phyloP scores from a whole-genome alignment of 2,329 filamentous ascomycete genomes.

The Epichloe amarillans region DNA sequence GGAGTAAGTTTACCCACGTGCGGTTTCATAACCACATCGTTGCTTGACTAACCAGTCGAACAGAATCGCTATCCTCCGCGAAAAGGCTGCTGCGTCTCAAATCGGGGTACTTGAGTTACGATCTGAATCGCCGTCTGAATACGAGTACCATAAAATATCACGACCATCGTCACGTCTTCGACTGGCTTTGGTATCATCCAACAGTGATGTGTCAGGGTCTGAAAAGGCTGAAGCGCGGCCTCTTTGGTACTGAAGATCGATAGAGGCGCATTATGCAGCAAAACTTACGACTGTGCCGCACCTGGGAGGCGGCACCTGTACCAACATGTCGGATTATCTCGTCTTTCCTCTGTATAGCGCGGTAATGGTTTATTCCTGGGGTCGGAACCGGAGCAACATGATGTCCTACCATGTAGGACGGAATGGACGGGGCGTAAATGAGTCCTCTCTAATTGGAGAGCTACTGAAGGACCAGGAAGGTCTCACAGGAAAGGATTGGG shows the following conservation, averaged over 20 bases:
- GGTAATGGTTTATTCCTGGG: neutral
- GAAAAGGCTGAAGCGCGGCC: neutral
- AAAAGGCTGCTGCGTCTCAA: conserved; percentile 37
- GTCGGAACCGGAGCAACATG: neutral
- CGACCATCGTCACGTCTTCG: conserved; percentile 5
- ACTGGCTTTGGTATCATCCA: neutral
- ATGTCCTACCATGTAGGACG: neutral
- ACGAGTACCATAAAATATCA: conserved; percentile 6
- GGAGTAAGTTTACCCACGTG: conserved; percentile 32
- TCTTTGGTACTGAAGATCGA: neutral
- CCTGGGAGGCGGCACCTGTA: neutral
- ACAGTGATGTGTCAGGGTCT: neutral
- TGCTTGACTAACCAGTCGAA: neutral
- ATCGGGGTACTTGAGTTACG: conserved; percentile 28
- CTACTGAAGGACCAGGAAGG: neutral
- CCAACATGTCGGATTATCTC: neutral
- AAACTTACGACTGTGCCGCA: neutral
- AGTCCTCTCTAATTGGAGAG: neutral
- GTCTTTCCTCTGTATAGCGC: neutral
- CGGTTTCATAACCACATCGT: neutral
- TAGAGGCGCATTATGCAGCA: neutral
- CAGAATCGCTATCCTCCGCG: conserved; percentile 36
- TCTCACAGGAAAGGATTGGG: neutral
- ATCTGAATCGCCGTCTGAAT: conserved; percentile 2
- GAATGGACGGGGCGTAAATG: neutral